Evolutionary conservation across 192 early-diverging fungal species (phyloP).

Genomic region (Umbelopsis sp.): DNA sequence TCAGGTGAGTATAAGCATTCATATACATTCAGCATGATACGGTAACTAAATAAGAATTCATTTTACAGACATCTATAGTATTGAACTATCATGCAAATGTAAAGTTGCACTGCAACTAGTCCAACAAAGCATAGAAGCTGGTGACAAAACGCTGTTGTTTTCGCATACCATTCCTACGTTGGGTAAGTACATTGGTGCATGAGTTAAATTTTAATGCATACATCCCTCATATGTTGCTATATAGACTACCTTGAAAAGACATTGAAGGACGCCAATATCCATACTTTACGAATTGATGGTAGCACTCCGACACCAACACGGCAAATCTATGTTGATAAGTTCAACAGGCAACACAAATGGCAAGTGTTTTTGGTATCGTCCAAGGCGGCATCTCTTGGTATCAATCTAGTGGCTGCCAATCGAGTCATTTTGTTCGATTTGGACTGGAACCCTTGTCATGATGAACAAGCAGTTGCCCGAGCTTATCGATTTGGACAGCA

Average conservation of each 20-base stretch:
- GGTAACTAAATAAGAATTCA: no score
- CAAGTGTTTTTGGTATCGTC: conserved; percentile 66
- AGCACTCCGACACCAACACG: conserved; percentile 42
- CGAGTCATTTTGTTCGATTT: conserved; percentile 74
- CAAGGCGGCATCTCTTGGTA: conserved; percentile 50
- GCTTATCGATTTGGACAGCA: conserved; percentile 72
- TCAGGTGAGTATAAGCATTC: background rate
- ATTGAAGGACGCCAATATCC: background rate
- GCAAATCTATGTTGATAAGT: conserved; percentile 64
- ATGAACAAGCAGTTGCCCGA: conserved; percentile 76
- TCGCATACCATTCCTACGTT: conserved; percentile 71
- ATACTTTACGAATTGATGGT: conserved; percentile 60
- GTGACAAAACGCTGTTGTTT: conserved; percentile 78
- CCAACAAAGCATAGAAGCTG: conserved; percentile 36
- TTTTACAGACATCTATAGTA: background rate
- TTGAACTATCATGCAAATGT: conserved; percentile 7
- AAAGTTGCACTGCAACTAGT: conserved; percentile 62
- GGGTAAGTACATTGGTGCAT: conserved; percentile 39
- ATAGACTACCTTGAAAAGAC: conserved; percentile 35
- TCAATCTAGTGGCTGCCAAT: conserved; percentile 73
- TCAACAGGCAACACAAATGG: conserved; percentile 48
- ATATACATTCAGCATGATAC: no score
- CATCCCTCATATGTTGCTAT: background rate
- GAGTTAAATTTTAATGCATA: background rate
- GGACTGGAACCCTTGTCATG: conserved; percentile 80